These are phyloP conservation scores for Acanthamoeba castellanii DNA, from an alignment of 208 protist species.

Conservation along the genomic window DNA sequence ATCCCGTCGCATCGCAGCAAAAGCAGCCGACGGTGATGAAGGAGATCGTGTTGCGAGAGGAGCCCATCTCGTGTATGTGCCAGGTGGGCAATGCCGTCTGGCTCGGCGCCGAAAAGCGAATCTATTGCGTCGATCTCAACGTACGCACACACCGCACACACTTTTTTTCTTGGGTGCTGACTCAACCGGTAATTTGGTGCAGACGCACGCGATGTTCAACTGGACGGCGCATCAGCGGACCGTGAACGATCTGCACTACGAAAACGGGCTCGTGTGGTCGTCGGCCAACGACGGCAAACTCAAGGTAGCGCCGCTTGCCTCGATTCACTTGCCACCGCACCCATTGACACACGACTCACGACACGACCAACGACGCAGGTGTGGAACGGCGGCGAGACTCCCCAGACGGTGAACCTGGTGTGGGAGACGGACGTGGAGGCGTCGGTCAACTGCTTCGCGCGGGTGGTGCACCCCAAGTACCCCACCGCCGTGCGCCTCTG, in stretches of 20 bases:
- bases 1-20: neutral
- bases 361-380: neutral
- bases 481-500: neutral
- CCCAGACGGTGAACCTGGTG: conserved; percentile 13
- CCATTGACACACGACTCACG: too few relatives aligned
- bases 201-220: conserved; percentile 41
- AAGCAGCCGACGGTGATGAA: neutral
- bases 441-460: conserved; percentile 5
- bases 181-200: too few relatives aligned
- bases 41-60: conserved; percentile 5
- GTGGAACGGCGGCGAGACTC: conserved; percentile 37
- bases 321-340: neutral
- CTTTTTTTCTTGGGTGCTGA: neutral
- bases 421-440: neutral
- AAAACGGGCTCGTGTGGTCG: conserved; percentile 4
- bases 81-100: conserved; percentile 20
- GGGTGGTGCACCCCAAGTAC: neutral
- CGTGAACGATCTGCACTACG: conserved; percentile 32
- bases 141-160: neutral
- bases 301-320: neutral
- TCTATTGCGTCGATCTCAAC: conserved; percentile 43
- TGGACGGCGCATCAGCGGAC: conserved; percentile 49
- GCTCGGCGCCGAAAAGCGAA: conserved; percentile 45
- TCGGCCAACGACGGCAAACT: conserved; percentile 39
- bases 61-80: conserved; percentile 19